Evolutionary conservation across 2,329 filamentous ascomycete species (phyloP), one percentile per base, ranked within the genome.

Genomic region (Escovopsis sp.): DNA sequence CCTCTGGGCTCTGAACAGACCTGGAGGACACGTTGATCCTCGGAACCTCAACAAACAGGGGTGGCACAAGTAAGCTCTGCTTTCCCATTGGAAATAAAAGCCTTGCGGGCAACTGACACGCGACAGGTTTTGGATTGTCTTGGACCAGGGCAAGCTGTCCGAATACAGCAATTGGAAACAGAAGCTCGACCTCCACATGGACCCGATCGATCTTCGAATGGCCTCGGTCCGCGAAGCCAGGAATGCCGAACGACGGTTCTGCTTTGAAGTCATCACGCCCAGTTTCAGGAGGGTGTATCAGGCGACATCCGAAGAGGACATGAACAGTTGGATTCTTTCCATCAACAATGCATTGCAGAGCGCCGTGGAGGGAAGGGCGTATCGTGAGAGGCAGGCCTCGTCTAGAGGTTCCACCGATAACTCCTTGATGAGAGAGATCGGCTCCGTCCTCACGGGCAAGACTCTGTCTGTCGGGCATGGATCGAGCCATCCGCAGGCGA

Each of bases 111-210:
- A 15, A 43, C 53, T 57, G 44, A 55, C 39, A 19, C 39, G 28
- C 12, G n/a, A 34, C 53, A 93, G 87, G 57, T 98, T 96, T 63
- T 98, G 91, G 91, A 93, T 98, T 49, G 91, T 98, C 2, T 71
- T 98, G 37, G 93, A 96, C 58, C 88, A 94, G 61, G 91, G 91
- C 23, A 94, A 91, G 59, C 72, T 98, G 12, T 95, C 89, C 2
- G 91, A 98, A 58, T 98, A 98, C 63, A 94, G 88, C 59, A 96
- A 98, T 60, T 98, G 91, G 91, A 98, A 98, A 63, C 86, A 98
- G 59, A 89, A 79, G 59, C 74, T 98, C 23, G 91, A 98, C 61
- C 69, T 96, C 26, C 93, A 98, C 59, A 96, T 94, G 78, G 91
- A 96, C 2, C 91, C 91, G 0, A 96, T 98, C 50, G 93, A 98